Conservation (phyloP, 2,329 filamentous ascomycete genomes). For the Amphichorda felina region DNA sequence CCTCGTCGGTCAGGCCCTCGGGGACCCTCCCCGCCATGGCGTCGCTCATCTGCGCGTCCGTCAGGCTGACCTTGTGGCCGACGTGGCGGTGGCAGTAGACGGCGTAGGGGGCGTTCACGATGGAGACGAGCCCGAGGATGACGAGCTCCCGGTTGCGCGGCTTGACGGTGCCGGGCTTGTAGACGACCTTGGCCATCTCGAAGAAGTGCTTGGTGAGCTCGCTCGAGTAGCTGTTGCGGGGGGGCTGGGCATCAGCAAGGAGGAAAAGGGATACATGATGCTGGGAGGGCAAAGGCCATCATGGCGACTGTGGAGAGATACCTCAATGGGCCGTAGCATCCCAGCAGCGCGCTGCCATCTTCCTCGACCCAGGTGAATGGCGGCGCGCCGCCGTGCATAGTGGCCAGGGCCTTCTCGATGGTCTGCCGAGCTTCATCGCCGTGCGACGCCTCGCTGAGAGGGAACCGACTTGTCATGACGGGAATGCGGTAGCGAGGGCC, state of each 20-base stretch:
- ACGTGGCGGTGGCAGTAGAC: background rate
- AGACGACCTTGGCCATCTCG: background rate
- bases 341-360: background rate
- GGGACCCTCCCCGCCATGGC: background rate
- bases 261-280: background rate
- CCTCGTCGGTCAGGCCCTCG: background rate
- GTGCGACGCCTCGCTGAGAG: background rate
- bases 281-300: background rate
- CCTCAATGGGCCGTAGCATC: background rate
- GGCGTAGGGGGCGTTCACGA: background rate
- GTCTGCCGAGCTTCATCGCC: background rate
- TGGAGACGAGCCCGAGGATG: background rate
- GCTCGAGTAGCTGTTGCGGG: too few relatives aligned
- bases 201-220: too few relatives aligned
- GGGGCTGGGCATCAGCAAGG: background rate
- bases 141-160: constrained; percentile 1
- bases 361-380: background rate
- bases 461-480: too few relatives aligned
- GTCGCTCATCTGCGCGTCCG: background rate
- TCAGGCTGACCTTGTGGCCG: background rate
- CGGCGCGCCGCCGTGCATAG: background rate
- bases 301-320: background rate
- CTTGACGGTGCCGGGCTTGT: background rate
- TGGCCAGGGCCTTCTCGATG: background rate
- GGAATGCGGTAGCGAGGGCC: too few relatives aligned